A percentile compares a stretch with the other conserved stretches of the same genome.
Conservation (phyloP, 1,284 basidiomycete genomes). For the Malassezia obtusa region DNA sequence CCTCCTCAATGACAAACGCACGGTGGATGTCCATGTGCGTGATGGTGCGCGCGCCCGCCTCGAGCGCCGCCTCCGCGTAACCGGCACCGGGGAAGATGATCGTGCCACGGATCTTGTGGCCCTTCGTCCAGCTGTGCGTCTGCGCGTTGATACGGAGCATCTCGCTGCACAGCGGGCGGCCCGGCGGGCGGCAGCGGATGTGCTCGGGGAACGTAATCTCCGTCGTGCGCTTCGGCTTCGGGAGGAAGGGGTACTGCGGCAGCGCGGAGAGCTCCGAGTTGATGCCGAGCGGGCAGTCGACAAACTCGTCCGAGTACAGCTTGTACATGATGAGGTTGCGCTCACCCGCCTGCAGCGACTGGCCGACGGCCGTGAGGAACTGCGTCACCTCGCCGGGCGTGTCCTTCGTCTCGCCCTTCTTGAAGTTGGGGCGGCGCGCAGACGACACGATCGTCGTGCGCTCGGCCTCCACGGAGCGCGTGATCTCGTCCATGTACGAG, state of each 20-base stretch:
- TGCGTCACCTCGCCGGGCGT: conserved; percentile 14
- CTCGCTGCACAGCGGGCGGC: conserved; percentile 6
- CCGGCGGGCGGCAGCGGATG: conserved; percentile 7
- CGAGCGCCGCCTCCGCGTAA: conserved; percentile 17
- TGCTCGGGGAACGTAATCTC: conserved; percentile 14
- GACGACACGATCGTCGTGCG: conserved; percentile 14
- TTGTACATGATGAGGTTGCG: conserved; percentile 15
- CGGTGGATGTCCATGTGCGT: conserved; percentile 17
- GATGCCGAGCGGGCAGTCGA: conserved; percentile 16
- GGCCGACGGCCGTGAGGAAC: conserved; percentile 15
- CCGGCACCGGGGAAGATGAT: conserved; percentile 20
- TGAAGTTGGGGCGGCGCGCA: conserved; percentile 16
- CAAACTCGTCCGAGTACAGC: conserved; percentile 12
- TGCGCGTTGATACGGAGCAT: conserved; percentile 17
- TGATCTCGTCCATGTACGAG: conserved; percentile 19
- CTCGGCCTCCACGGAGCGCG: conserved; percentile 4
- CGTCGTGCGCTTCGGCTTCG: conserved; percentile 10
- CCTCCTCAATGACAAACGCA: conserved; percentile 17
- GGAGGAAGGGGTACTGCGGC: conserved; percentile 16
- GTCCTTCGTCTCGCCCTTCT: conserved; percentile 18
- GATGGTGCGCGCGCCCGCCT: conserved; percentile 17
- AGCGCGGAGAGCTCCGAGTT: conserved; percentile 13
- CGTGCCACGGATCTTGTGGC: conserved; percentile 21
- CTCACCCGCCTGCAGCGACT: conserved; percentile 14
- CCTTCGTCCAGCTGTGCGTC: conserved; percentile 20